phyloP scores from a whole-genome alignment of 495 filamentous ascomycete genomes.

The Penicillium diatomitis region DNA sequence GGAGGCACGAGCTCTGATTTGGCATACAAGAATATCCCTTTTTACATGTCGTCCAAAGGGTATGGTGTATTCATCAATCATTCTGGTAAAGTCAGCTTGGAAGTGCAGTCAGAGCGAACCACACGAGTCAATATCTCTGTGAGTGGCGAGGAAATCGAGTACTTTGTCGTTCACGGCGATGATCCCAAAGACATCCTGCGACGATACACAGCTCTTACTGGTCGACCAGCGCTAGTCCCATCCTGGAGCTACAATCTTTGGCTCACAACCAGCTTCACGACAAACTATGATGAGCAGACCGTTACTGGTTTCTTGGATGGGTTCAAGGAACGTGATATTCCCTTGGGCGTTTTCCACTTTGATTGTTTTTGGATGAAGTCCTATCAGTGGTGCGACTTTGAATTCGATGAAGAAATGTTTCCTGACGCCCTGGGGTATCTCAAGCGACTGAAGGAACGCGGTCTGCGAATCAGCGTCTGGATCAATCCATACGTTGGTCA shows the following conservation, averaged over 20 bases:
- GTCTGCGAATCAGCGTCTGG: slow-evolving; percentile 60
- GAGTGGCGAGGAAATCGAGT: slow-evolving; percentile 48
- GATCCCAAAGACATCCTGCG: slow-evolving; percentile 58
- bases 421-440: slow-evolving; percentile 58
- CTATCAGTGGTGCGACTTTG: slow-evolving; percentile 68
- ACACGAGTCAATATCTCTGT: slow-evolving; percentile 56
- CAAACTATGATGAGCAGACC: slow-evolving; percentile 58
- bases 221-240: slow-evolving; percentile 49
- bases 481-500: slow-evolving; percentile 65
- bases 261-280: slow-evolving; percentile 64
- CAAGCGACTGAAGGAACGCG: slow-evolving; percentile 50
- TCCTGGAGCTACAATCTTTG: slow-evolving; percentile 65
- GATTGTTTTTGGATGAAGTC: slow-evolving; percentile 60
- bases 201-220: slow-evolving; percentile 54
- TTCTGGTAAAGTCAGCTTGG: slow-evolving; percentile 49
- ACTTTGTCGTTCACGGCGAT: slow-evolving; percentile 57
- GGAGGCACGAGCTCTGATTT: slow-evolving; percentile 62
- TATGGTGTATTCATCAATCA: slow-evolving; percentile 67
- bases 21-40: slow-evolving; percentile 67
- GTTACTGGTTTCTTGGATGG: slow-evolving; percentile 59
- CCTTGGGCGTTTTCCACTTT: slow-evolving; percentile 63
- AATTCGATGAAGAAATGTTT: slow-evolving; percentile 59
- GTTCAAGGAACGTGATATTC: slow-evolving; percentile 55
- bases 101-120: slow-evolving; percentile 59
- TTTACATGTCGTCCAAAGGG: slow-evolving; percentile 57